Evolutionary conservation across 225 moss, liverwort and hornwort genomes (phyloP).

Genomic region (Neckera pumila): DNA sequence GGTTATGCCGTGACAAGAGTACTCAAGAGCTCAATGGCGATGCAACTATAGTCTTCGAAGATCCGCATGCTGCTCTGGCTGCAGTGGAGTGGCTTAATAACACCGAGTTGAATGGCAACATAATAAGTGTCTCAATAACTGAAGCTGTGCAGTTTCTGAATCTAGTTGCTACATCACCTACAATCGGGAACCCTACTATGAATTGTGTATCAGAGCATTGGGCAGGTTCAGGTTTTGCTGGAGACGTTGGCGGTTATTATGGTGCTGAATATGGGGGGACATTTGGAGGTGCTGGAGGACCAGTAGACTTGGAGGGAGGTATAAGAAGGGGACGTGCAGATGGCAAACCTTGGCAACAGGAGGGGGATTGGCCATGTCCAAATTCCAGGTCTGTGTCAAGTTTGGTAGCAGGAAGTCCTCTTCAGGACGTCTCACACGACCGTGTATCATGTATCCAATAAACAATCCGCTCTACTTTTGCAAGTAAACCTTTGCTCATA

Average conservation of each 20-base stretch:
- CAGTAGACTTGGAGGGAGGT: slow-evolving; percentile 2
- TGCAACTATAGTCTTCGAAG: slow-evolving; percentile 71
- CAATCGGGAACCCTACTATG: slow-evolving; percentile 31
- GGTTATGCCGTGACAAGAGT: slow-evolving; percentile 68
- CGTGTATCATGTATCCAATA: background rate
- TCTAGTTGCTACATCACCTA: slow-evolving; percentile 18
- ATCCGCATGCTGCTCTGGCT: slow-evolving; percentile 65
- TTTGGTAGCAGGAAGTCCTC: slow-evolving; percentile 34
- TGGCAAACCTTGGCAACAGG: slow-evolving; percentile 73
- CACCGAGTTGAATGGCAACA: slow-evolving; percentile 58
- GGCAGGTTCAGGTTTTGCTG: slow-evolving; percentile 7
- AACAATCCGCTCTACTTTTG: background rate
- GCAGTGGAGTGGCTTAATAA: slow-evolving; percentile 76
- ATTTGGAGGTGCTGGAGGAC: background rate
- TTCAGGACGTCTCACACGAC: background rate
- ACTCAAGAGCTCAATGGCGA: slow-evolving; percentile 66
- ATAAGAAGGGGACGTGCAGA: slow-evolving; percentile 55
- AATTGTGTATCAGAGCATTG: background rate
- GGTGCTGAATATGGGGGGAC: slow-evolving; percentile 6
- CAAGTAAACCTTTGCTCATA: background rate
- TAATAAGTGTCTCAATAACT: slow-evolving; percentile 57
- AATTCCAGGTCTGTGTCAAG: slow-evolving; percentile 81
- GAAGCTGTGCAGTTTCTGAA: background rate
- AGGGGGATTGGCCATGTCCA: slow-evolving; percentile 90
- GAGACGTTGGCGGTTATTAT: slow-evolving; percentile 1